A percentile compares a stretch with the other conserved stretches of the same genome.
Conservation (phyloP, 768 basidiomycete species). For the Leccinum rimulosum region DNA sequence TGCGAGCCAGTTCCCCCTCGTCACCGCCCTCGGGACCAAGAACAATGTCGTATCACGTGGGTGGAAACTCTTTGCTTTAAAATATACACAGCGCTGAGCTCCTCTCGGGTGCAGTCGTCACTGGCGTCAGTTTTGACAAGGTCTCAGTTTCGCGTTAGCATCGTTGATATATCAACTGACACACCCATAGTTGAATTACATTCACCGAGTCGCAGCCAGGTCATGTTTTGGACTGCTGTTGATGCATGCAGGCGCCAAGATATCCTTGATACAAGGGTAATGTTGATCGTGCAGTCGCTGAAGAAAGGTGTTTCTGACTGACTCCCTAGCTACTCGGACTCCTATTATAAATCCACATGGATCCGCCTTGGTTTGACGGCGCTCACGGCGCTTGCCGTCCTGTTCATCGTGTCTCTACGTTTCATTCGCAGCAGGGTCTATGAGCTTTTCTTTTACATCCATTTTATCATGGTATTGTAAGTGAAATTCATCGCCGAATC, state of each 20-base stretch:
- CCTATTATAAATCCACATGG: slow-evolving; percentile 10
- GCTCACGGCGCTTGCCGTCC: slow-evolving; percentile 37
- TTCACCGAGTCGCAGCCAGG: slow-evolving; percentile 51
- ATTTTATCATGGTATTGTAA: slow-evolving; percentile 44
- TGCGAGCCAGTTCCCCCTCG: slow-evolving; percentile 39
- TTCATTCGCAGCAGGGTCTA: slow-evolving; percentile 46
- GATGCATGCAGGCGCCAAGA: slow-evolving; percentile 40
- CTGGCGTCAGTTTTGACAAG: slow-evolving; percentile 29
- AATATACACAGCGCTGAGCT: neutral
- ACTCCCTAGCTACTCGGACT: neutral
- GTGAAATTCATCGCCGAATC: slow-evolving; percentile 1
- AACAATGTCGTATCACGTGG: slow-evolving; percentile 44
- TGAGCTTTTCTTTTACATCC: slow-evolving; percentile 51
- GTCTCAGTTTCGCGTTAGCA: slow-evolving; percentile 1
- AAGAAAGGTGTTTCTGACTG: neutral
- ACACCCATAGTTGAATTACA: slow-evolving; percentile 33
- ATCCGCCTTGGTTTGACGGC: slow-evolving; percentile 38
- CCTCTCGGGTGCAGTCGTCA: slow-evolving; percentile 21
- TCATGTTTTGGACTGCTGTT: slow-evolving; percentile 45
- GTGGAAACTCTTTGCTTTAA: neutral
- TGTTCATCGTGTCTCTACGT: slow-evolving; percentile 47
- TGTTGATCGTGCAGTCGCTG: neutral
- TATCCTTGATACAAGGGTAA: slow-evolving; percentile 8
- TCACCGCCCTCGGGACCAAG: slow-evolving; percentile 47
- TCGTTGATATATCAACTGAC: slow-evolving; percentile 3